These are phyloP conservation scores for Fusarium hainanense DNA, from an alignment of 2,329 filamentous ascomycete genomes.

Conservation along the genomic window DNA sequence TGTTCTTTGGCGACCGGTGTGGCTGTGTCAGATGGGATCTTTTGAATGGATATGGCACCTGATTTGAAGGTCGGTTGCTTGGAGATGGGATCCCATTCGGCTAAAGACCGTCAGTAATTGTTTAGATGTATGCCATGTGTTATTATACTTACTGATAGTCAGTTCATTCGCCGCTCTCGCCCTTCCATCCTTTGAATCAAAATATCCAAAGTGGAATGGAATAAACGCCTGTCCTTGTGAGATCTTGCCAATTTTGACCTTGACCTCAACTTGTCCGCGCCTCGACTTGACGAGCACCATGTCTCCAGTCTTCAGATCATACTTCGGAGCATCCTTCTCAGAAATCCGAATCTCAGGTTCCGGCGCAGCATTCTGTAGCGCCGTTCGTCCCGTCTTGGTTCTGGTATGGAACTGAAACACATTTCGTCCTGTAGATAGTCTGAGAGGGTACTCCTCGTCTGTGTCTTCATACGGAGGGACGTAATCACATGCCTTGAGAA, in stretches of 20 bases:
- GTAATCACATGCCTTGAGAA: neutral
- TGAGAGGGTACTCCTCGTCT: neutral
- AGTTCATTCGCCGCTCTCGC: neutral
- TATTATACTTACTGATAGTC: neutral
- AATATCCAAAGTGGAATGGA: neutral
- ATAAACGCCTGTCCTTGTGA: neutral
- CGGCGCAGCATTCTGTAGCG: neutral
- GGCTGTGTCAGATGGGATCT: accelerated
- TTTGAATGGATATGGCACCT: accelerated
- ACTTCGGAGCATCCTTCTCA: neutral
- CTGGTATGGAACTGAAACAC: neutral
- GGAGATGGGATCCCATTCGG: neutral
- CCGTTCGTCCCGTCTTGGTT: neutral
- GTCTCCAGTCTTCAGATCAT: neutral
- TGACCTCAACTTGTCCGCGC: neutral
- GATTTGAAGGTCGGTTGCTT: neutral
- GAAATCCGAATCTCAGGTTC: neutral
- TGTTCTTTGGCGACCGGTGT: neutral
- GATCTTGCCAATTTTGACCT: neutral
- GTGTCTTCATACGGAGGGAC: neutral
- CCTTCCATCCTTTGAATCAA: neutral
- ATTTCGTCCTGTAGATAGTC: neutral
- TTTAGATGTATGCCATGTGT: no score
- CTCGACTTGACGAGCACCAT: neutral
- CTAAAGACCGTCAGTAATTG: neutral